These are phyloP conservation scores for Tetradesmus lagerheimii DNA, from an alignment of 139 green algal genomes.

Conservation along the genomic window DNA sequence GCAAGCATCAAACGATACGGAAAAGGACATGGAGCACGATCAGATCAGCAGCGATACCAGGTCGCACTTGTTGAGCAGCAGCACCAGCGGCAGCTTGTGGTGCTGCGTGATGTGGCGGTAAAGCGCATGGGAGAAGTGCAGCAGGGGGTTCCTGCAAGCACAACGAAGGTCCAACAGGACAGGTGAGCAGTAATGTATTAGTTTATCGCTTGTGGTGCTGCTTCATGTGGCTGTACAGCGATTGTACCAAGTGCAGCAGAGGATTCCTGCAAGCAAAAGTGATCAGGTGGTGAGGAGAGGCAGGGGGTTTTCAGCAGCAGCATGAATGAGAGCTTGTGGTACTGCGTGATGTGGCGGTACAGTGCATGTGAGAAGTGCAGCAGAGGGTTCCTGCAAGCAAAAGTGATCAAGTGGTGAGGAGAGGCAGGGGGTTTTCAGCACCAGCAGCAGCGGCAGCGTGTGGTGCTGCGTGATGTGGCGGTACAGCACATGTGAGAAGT, in stretches of 20 bases:
- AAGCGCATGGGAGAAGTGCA: not conserved
- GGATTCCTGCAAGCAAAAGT: no score
- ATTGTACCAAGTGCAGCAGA: no score
- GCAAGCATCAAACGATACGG: not conserved
- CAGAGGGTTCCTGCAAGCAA: slow-evolving; percentile 55
- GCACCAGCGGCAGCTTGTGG: not conserved
- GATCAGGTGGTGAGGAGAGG: no score
- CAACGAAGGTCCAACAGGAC: no score
- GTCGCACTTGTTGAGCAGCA: not conserved
- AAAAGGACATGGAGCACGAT: no score
- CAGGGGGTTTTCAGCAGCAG: slow-evolving; percentile 84
- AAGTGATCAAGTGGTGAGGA: not conserved
- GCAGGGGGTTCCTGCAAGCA: slow-evolving; percentile 13
- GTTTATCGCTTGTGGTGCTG: no score
- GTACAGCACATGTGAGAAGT: not conserved
- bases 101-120: not conserved
- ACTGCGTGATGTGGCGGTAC: slow-evolving; percentile 48
- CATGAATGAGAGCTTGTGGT: slow-evolving; percentile 57
- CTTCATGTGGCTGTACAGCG: no score
- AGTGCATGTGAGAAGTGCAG: slow-evolving; percentile 63
- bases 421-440: not conserved
- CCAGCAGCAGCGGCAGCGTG: not conserved
- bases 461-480: no score
- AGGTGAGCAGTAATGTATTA: no score
- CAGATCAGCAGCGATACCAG: not conserved